Evolutionary conservation across 1,139 yeast genomes (phyloP), one percentile per base, ranked within the genome.

Genomic region (Nadsonia commutata): DNA sequence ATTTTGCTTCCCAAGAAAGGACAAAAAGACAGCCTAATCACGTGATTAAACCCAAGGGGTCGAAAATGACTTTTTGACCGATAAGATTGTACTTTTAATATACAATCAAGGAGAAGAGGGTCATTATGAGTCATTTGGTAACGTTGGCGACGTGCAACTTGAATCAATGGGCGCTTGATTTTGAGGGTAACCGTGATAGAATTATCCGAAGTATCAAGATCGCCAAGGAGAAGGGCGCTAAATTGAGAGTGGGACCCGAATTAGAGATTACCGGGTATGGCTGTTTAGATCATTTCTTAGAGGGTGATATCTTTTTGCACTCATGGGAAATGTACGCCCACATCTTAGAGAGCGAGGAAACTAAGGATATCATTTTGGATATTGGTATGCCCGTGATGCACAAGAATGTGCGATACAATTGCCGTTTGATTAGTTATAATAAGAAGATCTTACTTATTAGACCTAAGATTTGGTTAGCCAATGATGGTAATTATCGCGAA

Each of bases 141-240:
- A 74, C 79, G 1, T 64, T 75, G 39, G 76, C 80, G 1, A 74
- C 80, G 2, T 74, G 80, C 59, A 73, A 61, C 56, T 71, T 93
- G 52, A 93, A 93, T 64, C 99, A 93, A 72, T 93, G 99, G 99
- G 95, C 98, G 0, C 70, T 93, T 48, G 99, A 93, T 63, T 93
- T 85, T 63, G 97, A 90, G 60, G 99, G 98, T 4, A 93, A 93
- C 62, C 72, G 95, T 45, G 95, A 86, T 56, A 69, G 99, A 45
- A 90, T 93, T 52, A 57, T 90, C 33, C 79, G 80, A 56, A 80
- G 94, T 48, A 88, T 93, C 55, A 60, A 60, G 31, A 69, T 74
- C 44, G 95, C 98, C 44, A 88, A 88, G 56, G 60, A 64, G 19
- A 71, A 67, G 48, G 85, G 86, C 8, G 94, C 99, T 0, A 68